A percentile compares a stretch with the other conserved stretches of the same genome.
Conservation (phyloP, 495 filamentous ascomycete genomes). For the Neurospora terricola region DNA sequence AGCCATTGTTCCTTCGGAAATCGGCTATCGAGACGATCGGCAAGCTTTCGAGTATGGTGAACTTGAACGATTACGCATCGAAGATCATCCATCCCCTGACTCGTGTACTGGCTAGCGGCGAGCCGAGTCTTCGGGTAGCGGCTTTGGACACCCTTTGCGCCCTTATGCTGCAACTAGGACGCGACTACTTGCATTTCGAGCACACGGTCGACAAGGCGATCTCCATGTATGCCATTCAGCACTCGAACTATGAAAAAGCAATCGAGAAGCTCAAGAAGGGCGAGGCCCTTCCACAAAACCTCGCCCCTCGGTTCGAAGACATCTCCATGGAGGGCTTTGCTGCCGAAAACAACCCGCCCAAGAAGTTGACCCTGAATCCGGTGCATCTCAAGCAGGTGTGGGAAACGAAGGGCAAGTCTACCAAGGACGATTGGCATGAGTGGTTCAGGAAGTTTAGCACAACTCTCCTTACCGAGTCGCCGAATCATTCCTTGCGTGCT, state of each 20-base stretch:
- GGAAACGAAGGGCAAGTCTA: conserved; percentile 93
- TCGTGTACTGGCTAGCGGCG: conserved; percentile 60
- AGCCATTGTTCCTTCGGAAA: conserved; percentile 69
- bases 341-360: conserved; percentile 68
- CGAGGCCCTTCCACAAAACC: conserved; percentile 85
- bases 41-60: conserved; percentile 90
- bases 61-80: conserved; percentile 92
- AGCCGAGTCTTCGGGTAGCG: conserved; percentile 64
- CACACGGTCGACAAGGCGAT: conserved; percentile 77
- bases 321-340: conserved; percentile 66
- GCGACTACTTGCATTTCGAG: conserved; percentile 89
- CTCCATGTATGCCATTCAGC: conserved; percentile 59
- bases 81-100: conserved; percentile 87
- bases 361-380: conserved; percentile 92
- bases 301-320: conserved; percentile 75
- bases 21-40: conserved; percentile 90
- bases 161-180: conserved; percentile 88
- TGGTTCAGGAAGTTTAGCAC: conserved; percentile 97
- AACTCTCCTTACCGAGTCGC: conserved; percentile 89
- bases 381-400: conserved; percentile 95
- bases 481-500: conserved; percentile 84
- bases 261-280: conserved; percentile 89
- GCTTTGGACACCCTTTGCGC: conserved; percentile 95
- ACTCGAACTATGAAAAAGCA: conserved; percentile 81
- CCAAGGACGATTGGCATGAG: conserved; percentile 96